phyloP scores from a whole-genome alignment of 2,329 filamentous ascomycete species.

The Talaromyces funiculosus region DNA sequence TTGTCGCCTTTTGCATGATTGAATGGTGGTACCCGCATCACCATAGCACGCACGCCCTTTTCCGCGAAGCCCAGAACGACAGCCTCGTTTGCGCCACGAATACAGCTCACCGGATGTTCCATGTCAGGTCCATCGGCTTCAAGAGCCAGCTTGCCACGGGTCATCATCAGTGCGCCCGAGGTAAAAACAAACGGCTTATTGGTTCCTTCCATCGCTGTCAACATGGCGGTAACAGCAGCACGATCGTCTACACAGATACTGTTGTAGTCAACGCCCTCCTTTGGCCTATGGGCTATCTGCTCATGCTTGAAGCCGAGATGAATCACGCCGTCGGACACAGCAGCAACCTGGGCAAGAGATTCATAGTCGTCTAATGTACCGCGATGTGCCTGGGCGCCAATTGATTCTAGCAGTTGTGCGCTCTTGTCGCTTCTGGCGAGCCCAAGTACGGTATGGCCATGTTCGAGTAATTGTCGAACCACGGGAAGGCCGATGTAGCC shows the following conservation, averaged over 20 bases:
- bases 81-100: conserved; percentile 2
- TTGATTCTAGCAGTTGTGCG: not conserved
- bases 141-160: not conserved
- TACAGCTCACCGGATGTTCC: not conserved
- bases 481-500: conserved; percentile 6
- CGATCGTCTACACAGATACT: not conserved
- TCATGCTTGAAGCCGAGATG: conserved; percentile 8
- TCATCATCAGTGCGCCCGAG: conserved; percentile 5
- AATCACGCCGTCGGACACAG: not conserved
- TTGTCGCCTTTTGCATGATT: not conserved
- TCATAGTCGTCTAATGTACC: conserved; percentile 1
- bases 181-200: conserved; percentile 5
- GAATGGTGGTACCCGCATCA: not conserved
- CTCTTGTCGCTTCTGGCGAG: conserved; percentile 1
- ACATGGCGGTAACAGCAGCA: not conserved
- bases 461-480: not conserved
- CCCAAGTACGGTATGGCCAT: not conserved
- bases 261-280: not conserved
- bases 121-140: conserved; percentile 2
- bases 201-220: not conserved
- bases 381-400: not conserved
- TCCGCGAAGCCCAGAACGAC: not conserved
- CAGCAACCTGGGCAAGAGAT: not conserved
- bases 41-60: not conserved
- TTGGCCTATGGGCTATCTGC: not conserved